A percentile compares a stretch with the other conserved stretches of the same genome.
phyloP scores from a whole-genome alignment of 176 grass and related monocot genomes.

The Puya raimondii region DNA sequence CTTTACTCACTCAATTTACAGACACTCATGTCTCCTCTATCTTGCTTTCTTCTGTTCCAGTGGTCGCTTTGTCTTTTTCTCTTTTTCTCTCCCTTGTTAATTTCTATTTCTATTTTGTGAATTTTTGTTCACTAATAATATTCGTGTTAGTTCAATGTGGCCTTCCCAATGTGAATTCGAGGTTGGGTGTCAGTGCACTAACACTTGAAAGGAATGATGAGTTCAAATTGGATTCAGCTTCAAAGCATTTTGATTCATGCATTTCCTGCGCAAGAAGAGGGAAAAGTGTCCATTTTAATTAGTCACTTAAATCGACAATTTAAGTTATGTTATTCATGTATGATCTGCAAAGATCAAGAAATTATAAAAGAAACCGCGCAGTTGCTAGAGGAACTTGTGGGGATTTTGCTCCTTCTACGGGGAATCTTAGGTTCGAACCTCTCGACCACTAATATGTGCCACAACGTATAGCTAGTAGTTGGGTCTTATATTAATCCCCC shows the following conservation, averaged over 20 bases:
- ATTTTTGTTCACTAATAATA: background rate
- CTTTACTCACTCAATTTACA: background rate
- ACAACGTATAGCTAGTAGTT: too few relatives aligned
- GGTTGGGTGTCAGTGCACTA: slow-evolving; percentile 49
- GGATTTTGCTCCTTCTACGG: slow-evolving; percentile 18
- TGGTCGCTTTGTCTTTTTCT: background rate
- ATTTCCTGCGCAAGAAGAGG: slow-evolving; percentile 36
- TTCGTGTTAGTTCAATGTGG: background rate
- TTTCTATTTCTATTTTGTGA: slow-evolving; percentile 7
- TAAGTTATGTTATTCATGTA: too few relatives aligned
- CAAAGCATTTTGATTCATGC: slow-evolving; percentile 35
- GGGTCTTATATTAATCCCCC: too few relatives aligned
- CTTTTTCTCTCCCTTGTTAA: slow-evolving; percentile 9
- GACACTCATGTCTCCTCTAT: background rate
- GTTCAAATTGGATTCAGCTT: slow-evolving; percentile 33
- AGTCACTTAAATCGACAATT: too few relatives aligned
- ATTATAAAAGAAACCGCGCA: background rate
- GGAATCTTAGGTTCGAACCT: slow-evolving; percentile 27
- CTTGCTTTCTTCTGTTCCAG: background rate
- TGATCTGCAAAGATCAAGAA: background rate
- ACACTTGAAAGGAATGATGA: slow-evolving; percentile 31
- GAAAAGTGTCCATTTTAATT: background rate
- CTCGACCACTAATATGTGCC: background rate
- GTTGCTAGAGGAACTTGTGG: too few relatives aligned
- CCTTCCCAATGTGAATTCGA: slow-evolving; percentile 77